Base-by-base conservation (phyloP, 2,329 filamentous ascomycete genomes). In the Bertia moriformis region DNA sequence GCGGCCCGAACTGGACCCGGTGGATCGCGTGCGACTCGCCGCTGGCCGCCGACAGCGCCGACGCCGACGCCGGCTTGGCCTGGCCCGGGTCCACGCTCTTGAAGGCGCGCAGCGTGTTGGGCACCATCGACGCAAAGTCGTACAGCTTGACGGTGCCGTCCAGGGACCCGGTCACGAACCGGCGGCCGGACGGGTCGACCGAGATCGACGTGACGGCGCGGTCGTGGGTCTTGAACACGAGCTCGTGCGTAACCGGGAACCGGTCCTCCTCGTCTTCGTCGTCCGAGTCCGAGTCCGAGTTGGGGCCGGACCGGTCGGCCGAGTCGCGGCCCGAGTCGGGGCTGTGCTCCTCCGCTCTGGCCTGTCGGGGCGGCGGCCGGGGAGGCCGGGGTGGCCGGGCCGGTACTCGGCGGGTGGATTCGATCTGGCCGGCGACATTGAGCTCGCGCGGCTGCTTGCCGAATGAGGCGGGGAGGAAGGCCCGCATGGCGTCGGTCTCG, bases 41-140 rank as follows among this genome's bases (percentile, higher is more conserved):
- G 40, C 69, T 75, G 4, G 80, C 69, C 14, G 75, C 71, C 3
- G 76, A 71, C n/a, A n/a, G n/a, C n/a, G n/a, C n/a, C n/a, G n/a
- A n/a, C n/a, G n/a, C n/a, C n/a, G n/a, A n/a, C n/a, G n/a, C n/a
- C 35, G 69, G 59, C 55, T 93, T 94, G 19, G 77, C 74, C 39
- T 78, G 74, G 49, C 80, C 88, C 0, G 91, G 89, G 53, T 98
- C 89, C 37, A 96, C 69, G 5, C 80, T 88, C 52, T 86, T 87
- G 69, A 98, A 98, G 1, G 91, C 86, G 49, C 89, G 83, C 39
- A 98, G 71, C 0, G 91, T 96, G 4, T 87, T 91, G 2, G 88
- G 86, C 1, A 89, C 95, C 81, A 98, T 93, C 37, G 88, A 84
- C 2, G 88, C 78, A 56, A 98, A 93, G 55, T 98, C 89, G 61